A percentile compares a stretch with the other conserved stretches of the same genome.
Conservation (phyloP, 73 alveolate species). For the Paramecium octaurelia region DNA sequence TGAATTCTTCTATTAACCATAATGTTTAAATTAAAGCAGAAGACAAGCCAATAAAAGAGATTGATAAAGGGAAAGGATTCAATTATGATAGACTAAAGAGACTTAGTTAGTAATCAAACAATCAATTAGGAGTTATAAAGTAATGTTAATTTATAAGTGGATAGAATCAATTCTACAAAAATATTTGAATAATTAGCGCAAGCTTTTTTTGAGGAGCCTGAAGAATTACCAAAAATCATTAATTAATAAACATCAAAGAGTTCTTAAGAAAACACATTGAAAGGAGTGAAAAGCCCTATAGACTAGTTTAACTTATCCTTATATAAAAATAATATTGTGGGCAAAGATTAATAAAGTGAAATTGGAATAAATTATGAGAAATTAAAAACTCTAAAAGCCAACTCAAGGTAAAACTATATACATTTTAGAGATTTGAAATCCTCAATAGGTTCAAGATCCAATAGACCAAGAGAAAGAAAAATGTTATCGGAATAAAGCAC, state of each 20-base stretch:
- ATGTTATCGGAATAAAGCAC: neutral
- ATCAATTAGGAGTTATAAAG: neutral
- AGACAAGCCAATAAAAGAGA: neutral
- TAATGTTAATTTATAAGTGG: neutral
- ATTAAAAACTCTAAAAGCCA: neutral
- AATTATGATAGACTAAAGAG: slow-evolving; percentile 12
- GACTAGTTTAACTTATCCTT: neutral
- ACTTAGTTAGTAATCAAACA: neutral
- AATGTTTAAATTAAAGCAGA: neutral
- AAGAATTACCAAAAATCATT: neutral
- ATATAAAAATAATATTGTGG: slow-evolving; percentile 5
- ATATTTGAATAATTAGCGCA: neutral
- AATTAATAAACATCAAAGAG: neutral
- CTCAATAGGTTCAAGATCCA: neutral
- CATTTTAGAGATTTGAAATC: neutral
- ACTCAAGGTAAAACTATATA: neutral
- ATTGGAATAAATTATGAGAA: neutral
- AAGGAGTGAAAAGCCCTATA: neutral
- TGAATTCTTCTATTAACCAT: neutral
- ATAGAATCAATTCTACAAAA: slow-evolving; percentile 10
- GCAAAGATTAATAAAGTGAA: neutral
- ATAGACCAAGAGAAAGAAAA: slow-evolving; percentile 24
- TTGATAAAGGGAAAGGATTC: neutral
- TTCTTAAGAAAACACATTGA: neutral
- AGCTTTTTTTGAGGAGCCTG: neutral